Base-by-base conservation (phyloP, 768 basidiomycete species). In the Tephrocybe sp. region DNA sequence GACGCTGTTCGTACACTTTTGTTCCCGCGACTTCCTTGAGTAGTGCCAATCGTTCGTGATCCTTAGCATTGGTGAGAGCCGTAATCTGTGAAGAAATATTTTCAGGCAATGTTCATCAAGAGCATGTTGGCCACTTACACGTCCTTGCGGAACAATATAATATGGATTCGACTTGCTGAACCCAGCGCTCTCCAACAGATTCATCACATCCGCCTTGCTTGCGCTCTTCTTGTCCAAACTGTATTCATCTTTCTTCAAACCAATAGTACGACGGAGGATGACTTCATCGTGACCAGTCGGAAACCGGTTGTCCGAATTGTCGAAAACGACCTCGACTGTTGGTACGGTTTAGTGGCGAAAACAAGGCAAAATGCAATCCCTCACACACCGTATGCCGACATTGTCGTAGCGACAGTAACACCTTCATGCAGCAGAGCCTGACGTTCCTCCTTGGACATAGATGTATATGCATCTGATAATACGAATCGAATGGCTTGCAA, bases 161-260 rank as follows among this genome's bases (percentile, higher is more conserved):
- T 98, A 99, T 0, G 97, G 97, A 62, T 98, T 99, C n/a, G 88
- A 88, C 63, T 92, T 90, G 70, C 90, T 93, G 73, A 99, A 99
- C 1, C 97, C 95, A 1, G 97, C 97, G 62, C 87, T 90, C 65
- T 98, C 97, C 39, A 99, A 79, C 21, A 98, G 75, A 61, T 92
- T 94, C 91, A 97, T 95, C 16, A 99, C 91, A 61, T 99, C 97
- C 3, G 94, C 95, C 67, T 97, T 97, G 66, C 84, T 89, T 0
- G 89, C 88, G 54, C 88, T 92, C 73, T 97, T 98, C 73, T 88
- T 88, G 69, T 99, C 95, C 23, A 98, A 75, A 55, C 89, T 91
- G 70, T 98, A 99, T 71, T 98, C 97, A 62, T 98, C 97, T 71
- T 98, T 99, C 77, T 99, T 98, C 36, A 94, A 65, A 42, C 97